phyloP scores from a whole-genome alignment of 495 filamentous ascomycete genomes.

The Penicillium coprophilum region DNA sequence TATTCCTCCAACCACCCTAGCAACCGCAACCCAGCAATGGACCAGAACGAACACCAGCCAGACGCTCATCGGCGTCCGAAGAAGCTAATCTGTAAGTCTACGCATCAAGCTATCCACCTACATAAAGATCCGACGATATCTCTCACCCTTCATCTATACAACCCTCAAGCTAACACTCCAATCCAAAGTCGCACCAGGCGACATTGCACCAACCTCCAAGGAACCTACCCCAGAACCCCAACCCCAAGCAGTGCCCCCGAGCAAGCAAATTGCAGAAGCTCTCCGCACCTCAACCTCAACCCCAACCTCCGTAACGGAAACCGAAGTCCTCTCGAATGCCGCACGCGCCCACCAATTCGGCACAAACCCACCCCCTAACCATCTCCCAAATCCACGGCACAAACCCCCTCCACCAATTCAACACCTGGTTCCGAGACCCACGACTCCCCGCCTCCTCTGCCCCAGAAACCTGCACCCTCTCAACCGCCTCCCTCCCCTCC shows the following conservation, averaged over 20 bases:
- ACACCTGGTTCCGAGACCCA: constrained; percentile 78
- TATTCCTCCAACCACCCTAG: constrained; percentile 11
- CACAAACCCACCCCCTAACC: constrained; percentile 46
- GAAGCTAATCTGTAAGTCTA: constrained; percentile 46
- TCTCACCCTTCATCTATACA: not conserved
- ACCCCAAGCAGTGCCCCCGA: constrained; percentile 54
- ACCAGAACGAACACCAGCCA: constrained; percentile 8
- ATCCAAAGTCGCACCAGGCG: constrained; percentile 44
- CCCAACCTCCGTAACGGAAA: constrained; percentile 36
- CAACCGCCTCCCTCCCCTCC: constrained; percentile 81
- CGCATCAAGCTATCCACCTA: not conserved
- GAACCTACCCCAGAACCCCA: constrained; percentile 41
- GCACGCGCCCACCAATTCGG: constrained; percentile 50
- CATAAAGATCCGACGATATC: not conserved
- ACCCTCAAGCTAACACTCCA: constrained; percentile 21
- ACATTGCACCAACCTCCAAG: constrained; percentile 32
- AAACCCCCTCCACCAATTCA: constrained; percentile 76
- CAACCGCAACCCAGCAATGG: constrained; percentile 15
- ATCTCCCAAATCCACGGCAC: constrained; percentile 40
- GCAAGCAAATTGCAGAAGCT: constrained; percentile 17
- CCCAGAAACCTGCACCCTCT: constrained; percentile 70
- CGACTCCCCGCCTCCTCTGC: constrained; percentile 61
- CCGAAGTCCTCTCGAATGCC: constrained; percentile 38
- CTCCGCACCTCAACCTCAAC: constrained; percentile 39
- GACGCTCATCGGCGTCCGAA: constrained; percentile 35